Evolutionary conservation across 2,329 filamentous ascomycete genomes (phyloP), one percentile per base, ranked within the genome.

Genomic region (Teratosphaeria destructans): DNA sequence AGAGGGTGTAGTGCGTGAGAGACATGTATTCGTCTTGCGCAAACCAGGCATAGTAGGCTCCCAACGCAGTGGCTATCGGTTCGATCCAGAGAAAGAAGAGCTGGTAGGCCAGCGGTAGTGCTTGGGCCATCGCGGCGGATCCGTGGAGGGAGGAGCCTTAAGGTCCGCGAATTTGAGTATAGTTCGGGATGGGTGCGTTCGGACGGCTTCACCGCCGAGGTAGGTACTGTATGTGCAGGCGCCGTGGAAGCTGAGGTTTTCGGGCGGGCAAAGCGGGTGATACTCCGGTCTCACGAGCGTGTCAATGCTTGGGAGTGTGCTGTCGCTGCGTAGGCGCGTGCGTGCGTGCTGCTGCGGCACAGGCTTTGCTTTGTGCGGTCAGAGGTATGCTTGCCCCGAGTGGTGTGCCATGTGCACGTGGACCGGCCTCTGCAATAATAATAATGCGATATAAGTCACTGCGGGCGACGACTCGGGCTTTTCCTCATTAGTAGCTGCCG

Each of bases 1-100:
- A 32, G 27, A 56, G 55, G 12, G 71, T 57, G 63, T 81, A 76
- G 69, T 88, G 77, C 2, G 87, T 89, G 57, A 90, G 77, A 5
- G 74, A 62, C 35, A 92, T 82, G 73, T 91, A 92, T 26, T 72
- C 73, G 27, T 71, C 63, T 57, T 80, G 81, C 58, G 74, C 71
- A 67, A 78, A 78, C 66, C 77, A 75, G 56, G 82, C 81, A 67
- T 77, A 79, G 69, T 79, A 77, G 61, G 81, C 80, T 32, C 82
- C 82, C 2, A 77, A 69, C 7, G 82, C 69, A 54, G 81, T 80
- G 57, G 78, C 78, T 60, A 81, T 59, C 23, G 82, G 82, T 73
- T 93, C 89, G 67, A 92, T 77, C 69, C 85, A 79, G 63, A 91
- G 83, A 76, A 92, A 92, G 77, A 92, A 90, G 70, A 86, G 66